Evolutionary conservation across 2,329 filamentous ascomycete species (phyloP).

Genomic region (Neonectria ditissima): DNA sequence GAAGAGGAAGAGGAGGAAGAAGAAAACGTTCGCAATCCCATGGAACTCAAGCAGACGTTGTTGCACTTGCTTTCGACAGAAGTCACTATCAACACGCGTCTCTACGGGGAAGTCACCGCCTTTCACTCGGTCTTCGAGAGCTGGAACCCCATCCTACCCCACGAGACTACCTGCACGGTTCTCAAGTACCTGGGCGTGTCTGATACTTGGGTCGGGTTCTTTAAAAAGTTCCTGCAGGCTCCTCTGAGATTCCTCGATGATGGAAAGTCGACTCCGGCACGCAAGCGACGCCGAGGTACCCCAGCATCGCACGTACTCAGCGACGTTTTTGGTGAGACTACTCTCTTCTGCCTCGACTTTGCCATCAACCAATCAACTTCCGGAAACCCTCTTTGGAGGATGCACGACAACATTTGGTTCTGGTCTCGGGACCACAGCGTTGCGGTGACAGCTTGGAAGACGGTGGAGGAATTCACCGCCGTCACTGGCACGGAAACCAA

Average conservation of each 20-base stretch:
- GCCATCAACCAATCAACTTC: conserved; percentile 69
- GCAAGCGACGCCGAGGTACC: conserved; percentile 65
- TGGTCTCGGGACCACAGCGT: conserved; percentile 66
- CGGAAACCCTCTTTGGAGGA: conserved; percentile 68
- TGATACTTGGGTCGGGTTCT: conserved; percentile 68
- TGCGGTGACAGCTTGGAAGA: conserved; percentile 69
- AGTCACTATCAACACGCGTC: conserved; percentile 56
- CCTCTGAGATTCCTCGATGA: conserved; percentile 70
- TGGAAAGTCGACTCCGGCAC: conserved; percentile 55
- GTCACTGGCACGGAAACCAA: conserved; percentile 71
- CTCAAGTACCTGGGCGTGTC: conserved; percentile 71
- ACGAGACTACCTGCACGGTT: conserved; percentile 68
- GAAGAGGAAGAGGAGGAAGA: conserved; percentile 28
- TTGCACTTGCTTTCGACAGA: conserved; percentile 62
- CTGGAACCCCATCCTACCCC: conserved; percentile 60
- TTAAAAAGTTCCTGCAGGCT: conserved; percentile 67
- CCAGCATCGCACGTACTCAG: conserved; percentile 71
- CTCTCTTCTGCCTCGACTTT: conserved; percentile 75
- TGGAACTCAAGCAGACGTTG: conserved; percentile 60
- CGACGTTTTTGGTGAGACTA: conserved; percentile 68
- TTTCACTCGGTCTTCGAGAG: conserved; percentile 61
- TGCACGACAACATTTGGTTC: conserved; percentile 76
- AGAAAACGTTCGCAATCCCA: conserved; percentile 46
- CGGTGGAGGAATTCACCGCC: conserved; percentile 65
- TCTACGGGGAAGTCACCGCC: conserved; percentile 59